Evolutionary conservation across 768 basidiomycete genomes (phyloP).

Genomic region (Phlebiopsis flavidoalba): DNA sequence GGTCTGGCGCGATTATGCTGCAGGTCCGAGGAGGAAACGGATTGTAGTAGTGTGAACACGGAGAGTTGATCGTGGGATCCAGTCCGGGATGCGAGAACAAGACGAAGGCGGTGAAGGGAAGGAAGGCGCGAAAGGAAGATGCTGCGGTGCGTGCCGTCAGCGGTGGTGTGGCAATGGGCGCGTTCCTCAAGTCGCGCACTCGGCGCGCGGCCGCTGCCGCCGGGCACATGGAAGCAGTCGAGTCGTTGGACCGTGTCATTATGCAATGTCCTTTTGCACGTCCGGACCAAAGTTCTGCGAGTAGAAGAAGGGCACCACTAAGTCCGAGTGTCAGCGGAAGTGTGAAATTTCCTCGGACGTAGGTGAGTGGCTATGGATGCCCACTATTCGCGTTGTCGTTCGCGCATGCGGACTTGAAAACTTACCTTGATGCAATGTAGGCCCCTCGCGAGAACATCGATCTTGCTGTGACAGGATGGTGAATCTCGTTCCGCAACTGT

Average conservation of each 20-base stretch:
- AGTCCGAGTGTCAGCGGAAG: background rate
- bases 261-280: constrained; percentile 60
- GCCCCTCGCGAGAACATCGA: constrained; percentile 51
- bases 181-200: constrained; percentile 17
- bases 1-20: constrained; percentile 2
- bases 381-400: background rate
- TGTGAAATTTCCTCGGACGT: background rate
- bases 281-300: constrained; percentile 62
- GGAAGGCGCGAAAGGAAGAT: background rate
- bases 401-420: no score
- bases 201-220: constrained; percentile 45
- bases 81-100: background rate
- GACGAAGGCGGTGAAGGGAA: background rate
- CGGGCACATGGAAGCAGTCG: constrained; percentile 66
- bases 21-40: background rate
- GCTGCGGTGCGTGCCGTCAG: background rate
- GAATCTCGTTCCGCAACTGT: constrained; percentile 62
- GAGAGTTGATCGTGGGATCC: background rate
- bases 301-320: background rate
- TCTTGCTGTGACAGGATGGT: constrained; percentile 50
- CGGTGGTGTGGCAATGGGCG: background rate
- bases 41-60: background rate
- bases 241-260: constrained; percentile 70
- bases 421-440: constrained; percentile 55
- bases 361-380: background rate